phyloP scores from a whole-genome alignment of 176 grass and related monocot species.

The Raddia distichophylla region DNA sequence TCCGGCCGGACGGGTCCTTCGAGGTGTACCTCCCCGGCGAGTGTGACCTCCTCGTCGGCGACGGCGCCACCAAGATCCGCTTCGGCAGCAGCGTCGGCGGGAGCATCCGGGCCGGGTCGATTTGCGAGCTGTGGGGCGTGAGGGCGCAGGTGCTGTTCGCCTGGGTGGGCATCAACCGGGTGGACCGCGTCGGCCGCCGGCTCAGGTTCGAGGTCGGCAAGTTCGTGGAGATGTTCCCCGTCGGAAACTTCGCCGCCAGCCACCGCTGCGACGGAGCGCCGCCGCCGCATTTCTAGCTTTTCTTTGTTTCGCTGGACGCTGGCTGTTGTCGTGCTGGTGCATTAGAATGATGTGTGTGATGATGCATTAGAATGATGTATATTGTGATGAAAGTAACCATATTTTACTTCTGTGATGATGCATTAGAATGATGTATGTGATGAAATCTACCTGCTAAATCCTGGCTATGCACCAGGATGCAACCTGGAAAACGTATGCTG shows the following conservation, averaged over 20 bases:
- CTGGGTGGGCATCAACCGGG: conserved; percentile 35
- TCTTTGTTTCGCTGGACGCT: not conserved
- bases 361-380: too few relatives aligned
- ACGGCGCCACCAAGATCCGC: not conserved
- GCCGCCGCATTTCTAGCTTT: too few relatives aligned
- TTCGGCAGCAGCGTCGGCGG: conserved; percentile 43
- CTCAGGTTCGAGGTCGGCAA: conserved; percentile 46
- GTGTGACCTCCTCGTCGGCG: conserved; percentile 32
- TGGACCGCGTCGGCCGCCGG: not conserved
- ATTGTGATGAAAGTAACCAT: too few relatives aligned
- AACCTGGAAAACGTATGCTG: too few relatives aligned
- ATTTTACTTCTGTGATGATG: too few relatives aligned
- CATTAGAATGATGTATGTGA: too few relatives aligned
- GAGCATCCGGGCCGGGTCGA: not conserved
- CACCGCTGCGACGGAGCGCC: conserved; percentile 20
- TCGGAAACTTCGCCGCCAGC: conserved; percentile 44
- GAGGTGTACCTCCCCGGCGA: conserved; percentile 47
- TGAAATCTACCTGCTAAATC: too few relatives aligned
- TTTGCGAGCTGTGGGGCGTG: conserved; percentile 35
- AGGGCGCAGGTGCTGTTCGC: conserved; percentile 42
- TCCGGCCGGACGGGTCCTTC: conserved; percentile 47
- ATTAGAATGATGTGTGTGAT: too few relatives aligned
- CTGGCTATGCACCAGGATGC: too few relatives aligned
- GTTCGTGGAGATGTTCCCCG: conserved; percentile 43
- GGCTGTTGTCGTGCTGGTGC: too few relatives aligned